Evolutionary conservation across 2,329 filamentous ascomycete genomes (phyloP), one percentile per base, ranked within the genome.

Genomic region (Talaromyces verruculosus): DNA sequence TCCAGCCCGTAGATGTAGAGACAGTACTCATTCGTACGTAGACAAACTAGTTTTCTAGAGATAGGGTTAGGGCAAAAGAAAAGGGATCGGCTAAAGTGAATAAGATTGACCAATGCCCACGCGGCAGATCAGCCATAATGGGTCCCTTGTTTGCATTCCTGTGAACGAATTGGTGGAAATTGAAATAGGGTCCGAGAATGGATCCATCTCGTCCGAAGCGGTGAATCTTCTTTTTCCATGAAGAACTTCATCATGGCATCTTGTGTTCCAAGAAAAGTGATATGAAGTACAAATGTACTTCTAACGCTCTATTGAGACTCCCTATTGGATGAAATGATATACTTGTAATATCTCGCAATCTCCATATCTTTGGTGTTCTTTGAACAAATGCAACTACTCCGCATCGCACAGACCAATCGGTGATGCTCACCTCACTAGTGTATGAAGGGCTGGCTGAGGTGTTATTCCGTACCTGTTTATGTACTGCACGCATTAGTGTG

Each of bases 161-260:
- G n/a, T 55, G 3, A 2, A 5, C 2, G 13, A 1, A 25, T 39
- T 57, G n/a, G 53, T 25, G 53, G 53, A 39, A 37, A 57, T 22
- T 39, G 33, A 39, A 39, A 37, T 37, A 57, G 53, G 53, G 53
- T 22, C 53, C 53, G 53, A 37, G 33, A 57, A 19, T 37, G 51
- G 30, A 22, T 55, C 51, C 30, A 8, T 51, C 13, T 51, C 15
- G 13, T 49, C 30, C 5, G 51, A 37, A 57, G 51, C 51, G 33
- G 51, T 37, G 30, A 37, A 55, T 19, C 8, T 35, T 55, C 28
- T 35, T 55, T 37, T 11, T 22, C 51, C 11, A n/a, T 2, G 53
- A 57, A 25, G 19, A 22, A 15, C 19, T 39, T 39, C 30, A 37
- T 57, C 30, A 17, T 25, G 30, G 41, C 41, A 43, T 43, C 35